These are phyloP conservation scores for Pestalotiopsis sp. DNA, from an alignment of 2,329 filamentous ascomycete genomes.

Conservation along the genomic window DNA sequence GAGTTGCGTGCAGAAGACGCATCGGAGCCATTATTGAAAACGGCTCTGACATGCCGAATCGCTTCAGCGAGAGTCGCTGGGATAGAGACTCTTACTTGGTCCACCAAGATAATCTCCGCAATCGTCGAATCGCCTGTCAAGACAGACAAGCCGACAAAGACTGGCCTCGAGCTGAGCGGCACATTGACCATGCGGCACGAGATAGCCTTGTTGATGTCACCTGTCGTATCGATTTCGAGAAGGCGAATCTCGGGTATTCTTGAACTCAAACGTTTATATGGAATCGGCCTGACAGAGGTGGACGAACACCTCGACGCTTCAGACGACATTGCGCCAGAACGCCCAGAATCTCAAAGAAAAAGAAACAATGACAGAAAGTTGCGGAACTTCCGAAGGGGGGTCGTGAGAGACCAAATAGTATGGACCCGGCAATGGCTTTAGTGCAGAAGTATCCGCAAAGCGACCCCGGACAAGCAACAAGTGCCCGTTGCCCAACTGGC, in stretches of 20 bases:
- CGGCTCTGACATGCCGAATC: constrained; percentile 33
- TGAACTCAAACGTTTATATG: constrained; percentile 11
- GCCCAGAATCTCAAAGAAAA: background rate
- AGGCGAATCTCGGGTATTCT: constrained; percentile 13
- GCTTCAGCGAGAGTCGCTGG: constrained; percentile 32
- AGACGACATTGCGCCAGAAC: background rate
- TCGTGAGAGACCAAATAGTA: background rate
- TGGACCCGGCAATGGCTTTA: background rate
- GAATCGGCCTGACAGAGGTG: background rate
- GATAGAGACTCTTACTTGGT: constrained; percentile 28
- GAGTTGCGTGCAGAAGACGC: constrained; percentile 13
- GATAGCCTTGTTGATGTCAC: constrained; percentile 28
- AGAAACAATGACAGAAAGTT: background rate
- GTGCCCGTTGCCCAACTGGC: background rate
- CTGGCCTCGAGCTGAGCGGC: constrained; percentile 22
- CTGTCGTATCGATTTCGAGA: constrained; percentile 10
- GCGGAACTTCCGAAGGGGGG: background rate
- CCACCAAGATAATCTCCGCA: constrained; percentile 33
- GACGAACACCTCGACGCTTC: background rate
- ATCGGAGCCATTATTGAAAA: constrained; percentile 29
- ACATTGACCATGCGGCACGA: constrained; percentile 36
- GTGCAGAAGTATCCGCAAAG: background rate
- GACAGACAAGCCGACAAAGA: constrained; percentile 18
- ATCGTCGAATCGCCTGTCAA: constrained; percentile 19
- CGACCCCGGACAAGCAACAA: background rate